Evolutionary conservation across 2,329 filamentous ascomycete genomes (phyloP).

Genomic region (Clonostachys sp.): DNA sequence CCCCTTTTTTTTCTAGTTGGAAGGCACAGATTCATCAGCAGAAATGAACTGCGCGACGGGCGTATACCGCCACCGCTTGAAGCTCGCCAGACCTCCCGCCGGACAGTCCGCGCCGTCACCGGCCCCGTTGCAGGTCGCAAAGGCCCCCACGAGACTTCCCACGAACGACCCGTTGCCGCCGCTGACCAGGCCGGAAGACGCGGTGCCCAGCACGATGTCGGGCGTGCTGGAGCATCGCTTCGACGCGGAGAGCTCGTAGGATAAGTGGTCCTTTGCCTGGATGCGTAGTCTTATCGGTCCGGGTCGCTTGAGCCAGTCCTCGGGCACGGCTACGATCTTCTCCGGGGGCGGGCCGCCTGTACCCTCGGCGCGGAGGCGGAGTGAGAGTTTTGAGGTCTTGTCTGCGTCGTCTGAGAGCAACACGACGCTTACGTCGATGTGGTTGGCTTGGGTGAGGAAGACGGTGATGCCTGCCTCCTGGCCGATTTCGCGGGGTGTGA

Average conservation of each 20-base stretch:
- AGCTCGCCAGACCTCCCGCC: slow-evolving; percentile 1
- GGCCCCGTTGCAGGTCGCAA: slow-evolving; percentile 6
- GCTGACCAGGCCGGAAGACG: slow-evolving; percentile 3
- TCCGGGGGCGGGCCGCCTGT: slow-evolving; percentile 9
- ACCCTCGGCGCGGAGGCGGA: slow-evolving; percentile 16
- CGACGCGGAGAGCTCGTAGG: slow-evolving; percentile 3
- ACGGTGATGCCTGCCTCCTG: slow-evolving; percentile 48
- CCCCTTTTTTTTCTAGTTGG: too few relatives aligned
- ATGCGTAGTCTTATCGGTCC: slow-evolving; percentile 17
- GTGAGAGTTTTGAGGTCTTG: background rate
- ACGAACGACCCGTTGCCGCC: slow-evolving; percentile 8
- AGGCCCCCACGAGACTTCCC: slow-evolving; percentile 8
- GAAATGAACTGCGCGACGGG: slow-evolving; percentile 6
- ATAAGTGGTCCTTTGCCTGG: slow-evolving; percentile 15
- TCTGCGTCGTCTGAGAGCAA: slow-evolving; percentile 10
- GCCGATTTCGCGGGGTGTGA: slow-evolving; percentile 23
- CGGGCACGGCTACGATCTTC: slow-evolving; percentile 1
- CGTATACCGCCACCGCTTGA: slow-evolving; percentile 7
- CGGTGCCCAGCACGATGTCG: background rate
- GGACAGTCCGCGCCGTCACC: slow-evolving; percentile 4
- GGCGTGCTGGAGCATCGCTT: background rate
- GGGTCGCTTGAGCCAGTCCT: background rate
- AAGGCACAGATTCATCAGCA: background rate
- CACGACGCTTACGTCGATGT: slow-evolving; percentile 39
- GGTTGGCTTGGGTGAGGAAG: slow-evolving; percentile 49